phyloP scores from a whole-genome alignment of 805 yeast genomes.

The Hanseniaspora lindneri region DNA sequence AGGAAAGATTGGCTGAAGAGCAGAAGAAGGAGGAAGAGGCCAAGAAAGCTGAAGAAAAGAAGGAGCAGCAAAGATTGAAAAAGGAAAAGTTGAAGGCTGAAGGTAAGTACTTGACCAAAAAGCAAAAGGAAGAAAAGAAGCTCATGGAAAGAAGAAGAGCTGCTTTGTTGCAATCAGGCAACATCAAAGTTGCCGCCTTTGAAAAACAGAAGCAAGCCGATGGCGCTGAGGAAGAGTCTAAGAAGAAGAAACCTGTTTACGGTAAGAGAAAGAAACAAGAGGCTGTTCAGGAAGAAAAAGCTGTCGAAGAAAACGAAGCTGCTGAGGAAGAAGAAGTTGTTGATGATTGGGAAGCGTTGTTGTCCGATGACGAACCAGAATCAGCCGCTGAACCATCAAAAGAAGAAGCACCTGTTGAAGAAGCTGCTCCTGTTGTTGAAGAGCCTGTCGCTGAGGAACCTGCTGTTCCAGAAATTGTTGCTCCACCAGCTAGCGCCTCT shows the following conservation, averaged over 20 bases:
- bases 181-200: slow-evolving; percentile 65
- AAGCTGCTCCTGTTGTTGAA: slow-evolving; percentile 21
- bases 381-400: slow-evolving; percentile 39
- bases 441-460: slow-evolving; percentile 19
- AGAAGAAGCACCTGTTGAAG: slow-evolving; percentile 24
- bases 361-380: slow-evolving; percentile 47
- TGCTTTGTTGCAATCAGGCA: slow-evolving; percentile 63
- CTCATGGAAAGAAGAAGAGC: slow-evolving; percentile 80
- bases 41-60: slow-evolving; percentile 46
- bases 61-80: slow-evolving; percentile 76
- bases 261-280: slow-evolving; percentile 54
- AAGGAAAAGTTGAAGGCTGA: slow-evolving; percentile 89
- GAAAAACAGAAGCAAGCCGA: slow-evolving; percentile 26
- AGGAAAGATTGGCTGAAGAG: slow-evolving; percentile 36
- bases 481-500: slow-evolving; percentile 26
- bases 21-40: slow-evolving; percentile 44
- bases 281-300: slow-evolving; percentile 26
- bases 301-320: slow-evolving; percentile 24
- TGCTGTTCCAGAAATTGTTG: slow-evolving; percentile 26
- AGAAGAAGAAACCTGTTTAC: slow-evolving; percentile 44
- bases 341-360: slow-evolving; percentile 81
- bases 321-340: slow-evolving; percentile 47
- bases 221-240: slow-evolving; percentile 17
- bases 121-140: slow-evolving; percentile 87
- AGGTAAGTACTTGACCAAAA: slow-evolving; percentile 86